Base-by-base conservation (phyloP, 257 asterid species). In the Nicotiana sylvestris region DNA sequence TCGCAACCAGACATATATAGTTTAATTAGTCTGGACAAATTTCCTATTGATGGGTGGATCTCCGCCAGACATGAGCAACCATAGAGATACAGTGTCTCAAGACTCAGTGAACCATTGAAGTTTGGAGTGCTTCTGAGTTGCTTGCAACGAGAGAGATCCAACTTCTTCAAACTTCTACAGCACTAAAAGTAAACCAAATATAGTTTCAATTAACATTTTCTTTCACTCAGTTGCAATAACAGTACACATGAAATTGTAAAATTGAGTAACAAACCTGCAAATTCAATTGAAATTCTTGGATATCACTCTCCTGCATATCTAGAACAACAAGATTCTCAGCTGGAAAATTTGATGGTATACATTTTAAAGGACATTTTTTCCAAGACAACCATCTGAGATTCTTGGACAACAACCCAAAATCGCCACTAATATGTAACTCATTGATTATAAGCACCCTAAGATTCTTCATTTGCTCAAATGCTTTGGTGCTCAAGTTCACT, bases 1-100 rank as follows among this genome's bases (percentile, higher is more conserved):
- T 64, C 0, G 33, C 77, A 80, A 2, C 8, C 43, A 4, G 0
- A 2, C 37, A 43, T 9, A 16, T 7, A 9, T 0, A 61, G 32
- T 1, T 25, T 0, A 46, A 0, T 30, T 39, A 80, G 77, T 11
- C 32, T 80, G 2, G 7, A 33, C 58, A 80, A 66, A 43, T 46
- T 25, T 46, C 82, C 82, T 9, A 78, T 61, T 57, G 82, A 78
- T 37, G 25, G 43, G 51, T 78, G 72, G 16, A 78, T 33, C 37
- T 37, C 25, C 1, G 0, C 2, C 21, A 78, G 65, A 60, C 70
- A 60, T 11, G 53, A 33, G 27, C 43, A 78, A 78, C 11, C 13
- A 12, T 21, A 2, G 60, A 78, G 57, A 7, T 6, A 0, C 49
- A 78, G 13, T 5, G 16, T 58, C 37, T 78, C 37, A 25, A 78